phyloP scores from a whole-genome alignment of 192 early-diverging fungal genomes.

The Podila minutissima region DNA sequence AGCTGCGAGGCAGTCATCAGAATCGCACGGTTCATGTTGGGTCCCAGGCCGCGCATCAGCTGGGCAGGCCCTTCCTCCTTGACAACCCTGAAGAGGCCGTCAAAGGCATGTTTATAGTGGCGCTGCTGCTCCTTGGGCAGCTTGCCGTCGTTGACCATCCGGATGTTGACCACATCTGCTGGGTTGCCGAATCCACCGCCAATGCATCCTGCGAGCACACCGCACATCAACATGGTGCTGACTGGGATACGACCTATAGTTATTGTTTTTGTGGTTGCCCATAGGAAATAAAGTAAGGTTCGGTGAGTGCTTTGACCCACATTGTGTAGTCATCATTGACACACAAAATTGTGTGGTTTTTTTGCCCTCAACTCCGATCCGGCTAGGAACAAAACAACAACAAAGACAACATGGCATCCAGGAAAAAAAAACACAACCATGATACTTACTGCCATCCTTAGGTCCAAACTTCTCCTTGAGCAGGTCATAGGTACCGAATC shows the following conservation, averaged over 20 bases:
- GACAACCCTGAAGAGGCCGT: conserved; percentile 78
- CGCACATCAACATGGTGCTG: conserved; percentile 55
- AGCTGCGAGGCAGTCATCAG: conserved; percentile 82
- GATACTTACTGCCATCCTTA: conserved; percentile 56
- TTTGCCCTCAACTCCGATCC: no score
- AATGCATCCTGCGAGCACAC: conserved; percentile 58
- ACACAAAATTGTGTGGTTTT: neutral
- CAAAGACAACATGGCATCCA: neutral
- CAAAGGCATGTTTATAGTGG: conserved; percentile 81
- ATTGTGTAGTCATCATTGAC: neutral
- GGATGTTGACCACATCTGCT: conserved; percentile 82
- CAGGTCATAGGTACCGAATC: conserved; percentile 80
- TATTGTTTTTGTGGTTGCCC: neutral
- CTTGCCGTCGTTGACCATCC: conserved; percentile 85
- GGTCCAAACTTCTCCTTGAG: conserved; percentile 66
- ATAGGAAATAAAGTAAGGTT: neutral
- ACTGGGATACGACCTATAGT: conserved; percentile 49
- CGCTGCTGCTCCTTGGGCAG: conserved; percentile 68
- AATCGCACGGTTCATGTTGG: conserved; percentile 92
- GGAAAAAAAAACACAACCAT: neutral
- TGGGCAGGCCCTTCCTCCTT: conserved; percentile 79
- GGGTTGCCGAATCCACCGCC: conserved; percentile 81
- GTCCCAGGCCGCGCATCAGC: conserved; percentile 90
- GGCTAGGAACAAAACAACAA: conserved; percentile 1
- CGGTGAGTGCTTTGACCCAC: neutral